A percentile compares a stretch with the other conserved stretches of the same genome.
phyloP scores from a whole-genome alignment of 306 rosid species.

The Fragaria ananassa region DNA sequence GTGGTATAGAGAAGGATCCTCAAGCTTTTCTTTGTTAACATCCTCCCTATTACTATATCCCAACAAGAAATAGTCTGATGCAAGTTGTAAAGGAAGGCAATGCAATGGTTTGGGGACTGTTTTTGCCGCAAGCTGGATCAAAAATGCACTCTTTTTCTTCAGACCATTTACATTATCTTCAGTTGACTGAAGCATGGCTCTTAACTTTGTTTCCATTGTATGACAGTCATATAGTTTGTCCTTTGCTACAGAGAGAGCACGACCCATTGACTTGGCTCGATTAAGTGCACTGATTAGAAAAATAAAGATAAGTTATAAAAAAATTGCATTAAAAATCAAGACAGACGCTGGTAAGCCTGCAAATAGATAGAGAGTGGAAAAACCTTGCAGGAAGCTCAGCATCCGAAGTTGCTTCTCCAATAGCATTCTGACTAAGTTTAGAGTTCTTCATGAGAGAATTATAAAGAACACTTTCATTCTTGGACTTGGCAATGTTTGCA shows the following conservation, averaged over 20 bases:
- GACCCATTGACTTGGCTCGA: conserved; percentile 93
- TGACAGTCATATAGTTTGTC: conserved; percentile 78
- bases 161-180: conserved; percentile 63
- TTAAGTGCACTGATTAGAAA: conserved; percentile 66
- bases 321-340: conserved; percentile 27
- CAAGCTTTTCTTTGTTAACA: conserved; percentile 53
- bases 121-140: conserved; percentile 93
- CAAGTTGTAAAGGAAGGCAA: conserved; percentile 84
- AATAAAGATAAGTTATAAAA: conserved; percentile 26
- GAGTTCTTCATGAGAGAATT: conserved; percentile 58
- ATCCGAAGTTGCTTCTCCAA: conserved; percentile 80
- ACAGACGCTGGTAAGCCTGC: conserved; percentile 24
- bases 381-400: conserved; percentile 87
- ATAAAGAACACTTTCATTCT: conserved; percentile 58
- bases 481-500: conserved; percentile 75
- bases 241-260: conserved; percentile 74
- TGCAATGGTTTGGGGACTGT: conserved; percentile 85
- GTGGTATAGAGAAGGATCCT: conserved; percentile 79
- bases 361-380: conserved; percentile 22
- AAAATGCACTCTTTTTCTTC: conserved; percentile 82
- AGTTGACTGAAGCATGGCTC: conserved; percentile 86
- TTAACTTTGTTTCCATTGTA: conserved; percentile 65
- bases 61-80: conserved; percentile 70
- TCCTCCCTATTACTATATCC: conserved; percentile 57
- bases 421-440: conserved; percentile 61